A percentile compares a stretch with the other conserved stretches of the same genome.
Conservation (phyloP, 2,329 filamentous ascomycete genomes). For the Domatiomyces globalis region DNA sequence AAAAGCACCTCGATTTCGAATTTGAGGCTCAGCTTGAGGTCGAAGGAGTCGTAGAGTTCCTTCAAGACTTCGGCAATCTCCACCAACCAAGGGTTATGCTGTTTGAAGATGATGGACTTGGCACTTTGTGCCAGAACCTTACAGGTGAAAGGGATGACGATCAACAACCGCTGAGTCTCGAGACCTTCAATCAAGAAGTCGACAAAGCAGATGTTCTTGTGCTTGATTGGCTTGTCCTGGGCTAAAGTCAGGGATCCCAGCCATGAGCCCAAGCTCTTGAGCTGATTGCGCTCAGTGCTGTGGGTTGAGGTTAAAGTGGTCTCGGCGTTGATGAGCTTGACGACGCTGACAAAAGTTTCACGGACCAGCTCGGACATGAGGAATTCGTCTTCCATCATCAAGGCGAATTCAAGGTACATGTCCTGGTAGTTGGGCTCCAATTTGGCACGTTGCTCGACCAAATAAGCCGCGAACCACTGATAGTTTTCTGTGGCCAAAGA, state of each 20-base stretch:
- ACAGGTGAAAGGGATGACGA: slow-evolving; percentile 95
- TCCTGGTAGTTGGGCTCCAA: slow-evolving; percentile 94
- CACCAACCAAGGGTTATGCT: slow-evolving; percentile 96
- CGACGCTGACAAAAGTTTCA: slow-evolving; percentile 78
- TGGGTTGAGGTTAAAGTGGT: slow-evolving; percentile 61
- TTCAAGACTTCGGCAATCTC: slow-evolving; percentile 84
- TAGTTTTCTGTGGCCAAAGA: slow-evolving; percentile 68
- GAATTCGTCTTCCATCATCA: slow-evolving; percentile 61
- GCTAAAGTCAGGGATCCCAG: slow-evolving; percentile 85
- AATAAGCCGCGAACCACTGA: slow-evolving; percentile 90
- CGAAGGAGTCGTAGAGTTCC: slow-evolving; percentile 83
- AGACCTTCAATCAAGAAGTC: slow-evolving; percentile 87
- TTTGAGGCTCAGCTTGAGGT: slow-evolving; percentile 90
- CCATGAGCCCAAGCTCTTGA: slow-evolving; percentile 92
- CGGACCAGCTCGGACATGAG: slow-evolving; percentile 82
- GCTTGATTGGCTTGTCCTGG: slow-evolving; percentile 86
- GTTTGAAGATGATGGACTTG: slow-evolving; percentile 75
- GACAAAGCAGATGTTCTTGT: slow-evolving; percentile 94
- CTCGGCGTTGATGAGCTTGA: slow-evolving; percentile 81
- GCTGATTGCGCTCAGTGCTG: slow-evolving; percentile 60
- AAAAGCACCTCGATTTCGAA: slow-evolving; percentile 98
- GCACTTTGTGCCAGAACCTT: slow-evolving; percentile 80
- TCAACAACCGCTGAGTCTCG: slow-evolving; percentile 76
- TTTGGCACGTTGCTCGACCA: slow-evolving; percentile 92
- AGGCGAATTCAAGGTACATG: slow-evolving; percentile 80